Evolutionary conservation across 768 basidiomycete species (phyloP), one percentile per base, ranked within the genome.

Genomic region (Aureoboletus auriporus): DNA sequence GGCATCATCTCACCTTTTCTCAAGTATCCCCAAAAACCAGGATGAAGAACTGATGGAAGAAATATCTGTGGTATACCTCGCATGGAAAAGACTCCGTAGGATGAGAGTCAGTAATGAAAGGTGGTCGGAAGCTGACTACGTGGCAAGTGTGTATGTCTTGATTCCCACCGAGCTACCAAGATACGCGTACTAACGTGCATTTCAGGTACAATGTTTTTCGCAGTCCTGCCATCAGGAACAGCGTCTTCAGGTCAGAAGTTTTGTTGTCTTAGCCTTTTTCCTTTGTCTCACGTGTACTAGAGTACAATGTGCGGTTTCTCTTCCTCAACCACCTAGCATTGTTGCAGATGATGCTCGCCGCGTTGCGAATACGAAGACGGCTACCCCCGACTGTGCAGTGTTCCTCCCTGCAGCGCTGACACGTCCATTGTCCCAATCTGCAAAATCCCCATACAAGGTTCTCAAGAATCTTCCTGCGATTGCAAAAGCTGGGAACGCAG

Each of bases 111-210:
- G 71, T 6, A 69, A 69, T 16, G 73, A 77, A 44, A 78, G 69
- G 55, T 75, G 71, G 65, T 77, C 75, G 3, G 79, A 82, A 53
- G 76, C 78, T 1, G 80, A 80, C 51, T 79, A 71, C 48, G 77
- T 71, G 13, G 71, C 73, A n/a, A 76, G 75, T 42, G 77, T 80
- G 77, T 82, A 59, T 42, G 77, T 62, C 47, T 43, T 12, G 17
- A 30, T 16, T 38, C 8, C 16, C 10, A 27, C 2, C 16, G 10
- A 30, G 31, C 26, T 7, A 6, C 38, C 28, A 31, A 49, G 28
- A 9, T 8, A 30, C 12, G 14, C 10, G 23, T 42, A 6, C 20
- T 33, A n/a, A 39, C 14, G 17, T 40, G 16, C 20, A 14, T 23
- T 23, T 35, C 47, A 78, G 77, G 6, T 80, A 81, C 48, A 74